Base-by-base conservation (phyloP, 1,284 basidiomycete species). In the Melampsora larici-populina region DNA sequence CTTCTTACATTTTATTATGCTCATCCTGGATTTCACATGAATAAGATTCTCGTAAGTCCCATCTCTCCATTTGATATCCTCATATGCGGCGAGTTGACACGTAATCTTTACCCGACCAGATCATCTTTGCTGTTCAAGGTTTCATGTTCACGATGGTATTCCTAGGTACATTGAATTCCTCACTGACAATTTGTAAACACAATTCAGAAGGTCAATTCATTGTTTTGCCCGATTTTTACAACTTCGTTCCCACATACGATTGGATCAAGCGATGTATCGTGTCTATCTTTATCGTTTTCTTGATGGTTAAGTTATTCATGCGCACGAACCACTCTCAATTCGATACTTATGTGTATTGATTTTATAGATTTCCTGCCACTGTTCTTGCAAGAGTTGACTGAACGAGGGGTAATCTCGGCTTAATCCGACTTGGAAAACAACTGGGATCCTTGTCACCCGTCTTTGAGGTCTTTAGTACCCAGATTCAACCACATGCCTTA, bases 1-100 rank as follows among this genome's bases (percentile, higher is more conserved):
- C 99, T 99, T 91, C 87, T 99, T 83, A 98, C 96, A 72, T 99
- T 98, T 88, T 99, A 99, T 87, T 99, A 99, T 84, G 96, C 93
- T 70, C 96, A 99, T 86, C 96, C 97, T 70, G 97, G 96, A 80
- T 99, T 99, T 91, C 95, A 98, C 84, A 95, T 99, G 87, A 98
- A 99, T 88, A 99, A 99, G 85, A 98, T 98, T 88, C 88, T 99
- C 83, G 91, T 78, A 36, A 70, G 75, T 60, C 29, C 24, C 26
- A 15, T 11, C 29, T 2, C 29, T 40, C 18, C 49, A 0, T n/a
- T 36, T 15, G 21, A 31, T 9, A 13, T 17, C 5, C 13, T 70
- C 51, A 58, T 49, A 15, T 15, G 36, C 69, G 31, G 29, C 31
- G 18, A 31, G n/a, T 60, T 60, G 55, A 29, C 9, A 24, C n/a